These are phyloP conservation scores for Podospora sp. DNA, from an alignment of 495 filamentous ascomycete species.

Conservation along the genomic window DNA sequence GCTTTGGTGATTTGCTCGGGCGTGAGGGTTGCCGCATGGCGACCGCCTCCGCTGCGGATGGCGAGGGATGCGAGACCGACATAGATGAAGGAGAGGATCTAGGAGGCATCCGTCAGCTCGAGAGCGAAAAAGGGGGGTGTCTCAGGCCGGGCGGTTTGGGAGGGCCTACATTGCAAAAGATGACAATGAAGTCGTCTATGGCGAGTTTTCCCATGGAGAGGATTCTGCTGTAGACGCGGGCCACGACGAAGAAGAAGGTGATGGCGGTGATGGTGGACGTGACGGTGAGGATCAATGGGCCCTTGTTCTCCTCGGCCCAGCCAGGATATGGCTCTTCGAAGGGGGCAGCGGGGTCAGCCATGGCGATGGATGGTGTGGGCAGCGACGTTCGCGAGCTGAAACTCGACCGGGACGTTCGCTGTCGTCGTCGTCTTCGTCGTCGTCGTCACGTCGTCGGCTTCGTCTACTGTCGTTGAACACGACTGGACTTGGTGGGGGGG, in stretches of 20 bases:
- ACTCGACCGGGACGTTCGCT: too few relatives aligned
- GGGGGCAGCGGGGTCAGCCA: neutral
- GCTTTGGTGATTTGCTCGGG: conserved; percentile 17
- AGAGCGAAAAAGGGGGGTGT: neutral
- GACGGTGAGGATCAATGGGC: conserved; percentile 25
- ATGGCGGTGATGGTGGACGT: conserved; percentile 21
- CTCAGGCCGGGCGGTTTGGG: neutral
- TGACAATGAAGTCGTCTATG: conserved; percentile 22
- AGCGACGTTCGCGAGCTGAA: too few relatives aligned
- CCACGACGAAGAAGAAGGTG: conserved; percentile 26
- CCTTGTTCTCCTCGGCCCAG: conserved; percentile 26
- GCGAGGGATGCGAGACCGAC: conserved; percentile 21
- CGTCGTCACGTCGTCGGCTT: too few relatives aligned
- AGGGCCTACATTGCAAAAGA: conserved; percentile 19
- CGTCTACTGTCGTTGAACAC: too few relatives aligned
- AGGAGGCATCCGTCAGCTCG: neutral
- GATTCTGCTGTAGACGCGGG: conserved; percentile 26
- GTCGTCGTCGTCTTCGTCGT: too few relatives aligned
- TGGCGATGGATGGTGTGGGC: neutral
- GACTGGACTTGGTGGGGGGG: too few relatives aligned
- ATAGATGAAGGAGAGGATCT: conserved; percentile 25
- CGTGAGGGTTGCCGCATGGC: conserved; percentile 23
- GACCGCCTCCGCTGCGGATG: conserved; percentile 25
- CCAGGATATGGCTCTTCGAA: conserved; percentile 21
- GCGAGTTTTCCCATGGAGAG: conserved; percentile 20